Percentiles rank a stretch among this genome's conserved stretches.
phyloP scores from a whole-genome alignment of 2,329 filamentous ascomycete species.

The Alternaria sp. region DNA sequence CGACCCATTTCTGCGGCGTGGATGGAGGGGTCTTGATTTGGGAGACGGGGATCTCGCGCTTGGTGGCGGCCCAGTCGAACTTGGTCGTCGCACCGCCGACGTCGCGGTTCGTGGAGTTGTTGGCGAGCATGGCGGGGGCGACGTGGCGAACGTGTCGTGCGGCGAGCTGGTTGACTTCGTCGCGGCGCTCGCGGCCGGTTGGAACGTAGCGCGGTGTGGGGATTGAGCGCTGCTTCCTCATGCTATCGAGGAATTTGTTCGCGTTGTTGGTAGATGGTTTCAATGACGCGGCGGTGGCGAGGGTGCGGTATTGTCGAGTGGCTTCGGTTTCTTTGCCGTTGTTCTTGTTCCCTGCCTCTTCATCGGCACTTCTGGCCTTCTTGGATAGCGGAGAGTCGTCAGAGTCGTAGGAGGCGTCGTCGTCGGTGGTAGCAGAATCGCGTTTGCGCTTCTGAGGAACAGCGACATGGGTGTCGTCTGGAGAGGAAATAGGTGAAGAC shows the following conservation, averaged over 20 bases:
- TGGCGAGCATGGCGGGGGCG: neutral
- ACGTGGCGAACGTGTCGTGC: neutral
- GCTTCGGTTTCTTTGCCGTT: neutral
- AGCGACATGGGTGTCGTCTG: neutral
- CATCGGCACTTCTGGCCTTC: neutral
- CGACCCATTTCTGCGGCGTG: neutral
- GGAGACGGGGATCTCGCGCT: neutral
- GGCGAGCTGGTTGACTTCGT: neutral
- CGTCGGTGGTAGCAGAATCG: neutral
- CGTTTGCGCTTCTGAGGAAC: neutral
- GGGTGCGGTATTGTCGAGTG: neutral
- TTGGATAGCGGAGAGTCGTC: neutral
- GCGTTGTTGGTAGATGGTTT: neutral
- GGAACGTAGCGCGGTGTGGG: neutral
- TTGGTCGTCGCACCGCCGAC: neutral
- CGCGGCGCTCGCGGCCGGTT: neutral
- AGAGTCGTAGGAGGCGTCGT: rapidly evolving
- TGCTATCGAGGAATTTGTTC: neutral
- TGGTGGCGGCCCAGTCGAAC: neutral
- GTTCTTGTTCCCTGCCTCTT: rapidly evolving
- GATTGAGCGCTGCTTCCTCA: neutral
- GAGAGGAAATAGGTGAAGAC: neutral
- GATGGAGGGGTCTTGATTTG: neutral
- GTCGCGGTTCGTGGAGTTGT: neutral
- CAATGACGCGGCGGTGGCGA: neutral